phyloP scores from a whole-genome alignment of 2,329 filamentous ascomycete species.

The Aureobasidium sp. region DNA sequence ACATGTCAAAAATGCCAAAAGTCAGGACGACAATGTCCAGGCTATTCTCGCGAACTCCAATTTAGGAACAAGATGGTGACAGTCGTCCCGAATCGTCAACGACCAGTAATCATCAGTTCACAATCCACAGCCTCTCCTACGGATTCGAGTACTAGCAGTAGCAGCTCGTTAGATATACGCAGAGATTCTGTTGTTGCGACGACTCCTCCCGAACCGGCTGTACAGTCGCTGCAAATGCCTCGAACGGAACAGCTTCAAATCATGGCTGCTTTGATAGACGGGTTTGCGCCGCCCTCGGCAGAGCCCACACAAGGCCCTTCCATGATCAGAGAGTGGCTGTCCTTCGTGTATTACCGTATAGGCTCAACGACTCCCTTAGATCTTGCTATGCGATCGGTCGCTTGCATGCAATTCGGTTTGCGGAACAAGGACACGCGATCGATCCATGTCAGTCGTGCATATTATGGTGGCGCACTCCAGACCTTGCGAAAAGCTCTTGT shows the following conservation, averaged over 20 bases:
- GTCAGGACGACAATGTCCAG: slow-evolving; percentile 9
- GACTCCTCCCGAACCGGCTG: neutral
- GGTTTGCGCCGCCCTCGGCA: slow-evolving; percentile 1
- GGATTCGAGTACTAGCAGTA: neutral
- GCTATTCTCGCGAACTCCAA: neutral
- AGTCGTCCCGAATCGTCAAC: neutral
- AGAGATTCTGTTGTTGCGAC: slow-evolving; percentile 2
- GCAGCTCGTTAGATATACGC: neutral
- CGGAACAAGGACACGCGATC: neutral
- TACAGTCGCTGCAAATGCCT: slow-evolving; percentile 5
- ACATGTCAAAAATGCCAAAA: slow-evolving; percentile 9
- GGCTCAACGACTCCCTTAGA: neutral
- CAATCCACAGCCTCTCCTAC: neutral
- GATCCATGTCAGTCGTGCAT: neutral
- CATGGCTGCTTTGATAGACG: slow-evolving; percentile 9
- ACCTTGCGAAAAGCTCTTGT: slow-evolving; percentile 8
- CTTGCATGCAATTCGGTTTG: slow-evolving; percentile 6
- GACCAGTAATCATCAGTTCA: neutral
- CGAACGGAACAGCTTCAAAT: neutral
- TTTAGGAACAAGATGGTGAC: slow-evolving; percentile 3
- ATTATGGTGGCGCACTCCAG: slow-evolving; percentile 7
- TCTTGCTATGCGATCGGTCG: slow-evolving; percentile 12
- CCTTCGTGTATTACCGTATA: slow-evolving; percentile 6
- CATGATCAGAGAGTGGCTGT: slow-evolving; percentile 4
- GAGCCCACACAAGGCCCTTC: slow-evolving; percentile 3